Percentiles rank a stretch among this genome's conserved stretches.
Conservation (phyloP, 495 filamentous ascomycete species). For the Penicillium parvum region DNA sequence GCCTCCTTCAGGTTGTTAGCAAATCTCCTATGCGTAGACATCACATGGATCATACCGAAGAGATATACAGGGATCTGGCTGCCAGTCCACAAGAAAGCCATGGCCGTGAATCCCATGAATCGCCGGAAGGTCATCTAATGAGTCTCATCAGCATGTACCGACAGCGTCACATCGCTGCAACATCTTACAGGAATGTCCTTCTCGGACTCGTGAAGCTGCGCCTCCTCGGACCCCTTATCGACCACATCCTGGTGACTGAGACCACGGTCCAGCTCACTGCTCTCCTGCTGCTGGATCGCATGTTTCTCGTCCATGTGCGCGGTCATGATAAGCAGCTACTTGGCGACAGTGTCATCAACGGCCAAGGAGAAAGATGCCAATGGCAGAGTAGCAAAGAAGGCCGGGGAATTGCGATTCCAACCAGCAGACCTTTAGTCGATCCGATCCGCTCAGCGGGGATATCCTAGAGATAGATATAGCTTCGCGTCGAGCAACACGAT, state of each 20-base stretch:
- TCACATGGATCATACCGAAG: slow-evolving; percentile 38
- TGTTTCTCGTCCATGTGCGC: slow-evolving; percentile 27
- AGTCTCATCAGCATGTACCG: slow-evolving; percentile 1
- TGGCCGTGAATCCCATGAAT: slow-evolving; percentile 56
- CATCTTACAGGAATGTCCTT: slow-evolving; percentile 18
- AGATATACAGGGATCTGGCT: slow-evolving; percentile 62
- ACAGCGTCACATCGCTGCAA: not conserved
- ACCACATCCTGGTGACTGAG: slow-evolving; percentile 27
- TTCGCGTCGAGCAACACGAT: not conserved
- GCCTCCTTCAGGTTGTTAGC: slow-evolving; percentile 36
- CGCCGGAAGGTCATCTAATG: slow-evolving; percentile 52
- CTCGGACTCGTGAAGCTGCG: slow-evolving; percentile 19
- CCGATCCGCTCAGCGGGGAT: not conserved
- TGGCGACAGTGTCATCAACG: not conserved
- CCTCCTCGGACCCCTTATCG: slow-evolving; percentile 14
- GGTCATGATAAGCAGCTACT: slow-evolving; percentile 12
- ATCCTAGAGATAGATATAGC: slow-evolving; percentile 2
- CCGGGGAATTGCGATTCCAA: not conserved
- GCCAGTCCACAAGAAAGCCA: slow-evolving; percentile 64
- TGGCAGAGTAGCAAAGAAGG: not conserved
- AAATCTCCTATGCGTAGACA: not conserved
- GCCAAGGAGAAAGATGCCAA: not conserved
- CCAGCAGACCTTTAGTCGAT: not conserved
- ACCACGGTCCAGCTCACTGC: slow-evolving; percentile 13
- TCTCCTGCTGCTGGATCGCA: slow-evolving; percentile 9